A percentile compares a stretch with the other conserved stretches of the same genome.
phyloP scores from a whole-genome alignment of 1,139 yeast genomes.

The Yamadazyma diddensiae region DNA sequence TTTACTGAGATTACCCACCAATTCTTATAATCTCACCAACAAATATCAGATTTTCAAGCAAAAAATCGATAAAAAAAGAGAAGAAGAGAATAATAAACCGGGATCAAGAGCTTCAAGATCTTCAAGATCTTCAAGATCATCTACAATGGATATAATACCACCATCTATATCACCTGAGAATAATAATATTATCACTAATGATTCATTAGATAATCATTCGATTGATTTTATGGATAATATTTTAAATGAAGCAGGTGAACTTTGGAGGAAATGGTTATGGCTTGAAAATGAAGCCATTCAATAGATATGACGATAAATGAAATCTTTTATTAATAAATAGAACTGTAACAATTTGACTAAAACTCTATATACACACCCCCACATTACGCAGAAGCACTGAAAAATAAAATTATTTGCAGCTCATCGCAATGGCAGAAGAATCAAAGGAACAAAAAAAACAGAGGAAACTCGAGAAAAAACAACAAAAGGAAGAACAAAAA shows the following conservation, averaged over 20 bases:
- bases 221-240: constrained; percentile 67
- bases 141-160: constrained; percentile 8
- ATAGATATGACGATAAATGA: constrained; percentile 2
- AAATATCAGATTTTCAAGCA: constrained; percentile 35
- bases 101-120: constrained; percentile 13
- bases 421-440: constrained; percentile 1
- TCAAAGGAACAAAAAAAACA: constrained; percentile 9
- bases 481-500: constrained; percentile 5
- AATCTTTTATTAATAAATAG: too few relatives aligned
- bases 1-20: constrained; percentile 54
- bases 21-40: constrained; percentile 32
- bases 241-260: constrained; percentile 76
- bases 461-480: constrained; percentile 7
- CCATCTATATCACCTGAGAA: constrained; percentile 7
- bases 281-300: constrained; percentile 33
- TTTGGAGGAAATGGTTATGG: constrained; percentile 88
- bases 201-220: constrained; percentile 29
- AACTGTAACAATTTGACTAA: too few relatives aligned
- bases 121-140: constrained; percentile 12
- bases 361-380: too few relatives aligned
- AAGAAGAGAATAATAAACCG: constrained; percentile 14
- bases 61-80: constrained; percentile 18
- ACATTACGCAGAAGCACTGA: constrained; percentile 4
- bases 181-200: constrained; percentile 31
- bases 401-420: not conserved